Percentiles rank a stretch among this genome's conserved stretches.
These are phyloP conservation scores for Nigrospora oryzae DNA, from an alignment of 2,329 filamentous ascomycete species.

Conservation along the genomic window DNA sequence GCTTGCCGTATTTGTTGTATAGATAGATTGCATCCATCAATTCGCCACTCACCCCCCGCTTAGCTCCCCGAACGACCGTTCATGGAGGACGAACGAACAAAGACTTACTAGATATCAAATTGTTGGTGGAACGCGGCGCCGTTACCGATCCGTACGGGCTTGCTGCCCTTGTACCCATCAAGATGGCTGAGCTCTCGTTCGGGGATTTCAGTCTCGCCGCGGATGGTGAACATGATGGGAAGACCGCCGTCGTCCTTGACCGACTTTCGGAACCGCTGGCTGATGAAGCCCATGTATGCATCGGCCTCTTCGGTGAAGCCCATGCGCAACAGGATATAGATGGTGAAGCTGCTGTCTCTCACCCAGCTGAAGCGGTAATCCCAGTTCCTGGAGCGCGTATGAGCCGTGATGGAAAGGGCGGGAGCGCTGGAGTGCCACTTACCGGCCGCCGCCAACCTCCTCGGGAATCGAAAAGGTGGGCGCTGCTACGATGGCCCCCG, in stretches of 20 bases:
- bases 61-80: too few relatives aligned
- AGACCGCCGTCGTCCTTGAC: constrained; percentile 52
- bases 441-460: constrained; percentile 56
- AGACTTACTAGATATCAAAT: constrained; percentile 59
- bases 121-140: constrained; percentile 69
- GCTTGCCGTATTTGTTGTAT: constrained; percentile 73
- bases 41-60: constrained; percentile 39
- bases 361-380: constrained; percentile 76
- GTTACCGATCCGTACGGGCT: constrained; percentile 69
- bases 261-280: constrained; percentile 57
- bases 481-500: constrained; percentile 67
- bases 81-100: too few relatives aligned
- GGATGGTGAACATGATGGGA: constrained; percentile 77
- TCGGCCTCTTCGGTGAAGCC: constrained; percentile 70
- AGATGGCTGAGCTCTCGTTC: constrained; percentile 62
- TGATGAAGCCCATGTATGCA: constrained; percentile 72
- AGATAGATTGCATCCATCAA: constrained; percentile 70
- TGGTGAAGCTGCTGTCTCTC: constrained; percentile 67
- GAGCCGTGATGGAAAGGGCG: not conserved
- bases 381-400: constrained; percentile 42
- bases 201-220: constrained; percentile 65
- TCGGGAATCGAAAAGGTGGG: constrained; percentile 74
- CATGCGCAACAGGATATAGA: constrained; percentile 69
- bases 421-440: constrained; percentile 2
- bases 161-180: constrained; percentile 63